Conservation (phyloP, 805 yeast genomes). For the Cyberlindnera petersonii region DNA sequence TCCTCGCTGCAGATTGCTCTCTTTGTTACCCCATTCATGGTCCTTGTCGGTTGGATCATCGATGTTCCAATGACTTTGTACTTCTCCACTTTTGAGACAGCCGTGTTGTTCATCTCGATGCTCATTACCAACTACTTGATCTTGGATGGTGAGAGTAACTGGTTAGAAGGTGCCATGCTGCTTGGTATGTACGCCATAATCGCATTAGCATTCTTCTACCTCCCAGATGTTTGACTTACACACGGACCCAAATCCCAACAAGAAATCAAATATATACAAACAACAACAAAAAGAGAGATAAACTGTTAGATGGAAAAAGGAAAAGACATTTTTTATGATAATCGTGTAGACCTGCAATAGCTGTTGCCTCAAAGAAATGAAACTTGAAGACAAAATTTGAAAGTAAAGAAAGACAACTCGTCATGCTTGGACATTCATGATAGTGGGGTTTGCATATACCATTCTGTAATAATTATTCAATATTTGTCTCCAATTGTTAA, state of each 20-base stretch:
- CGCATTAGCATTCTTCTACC: slow-evolving; percentile 85
- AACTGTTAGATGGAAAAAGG: no score
- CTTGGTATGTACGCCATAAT: slow-evolving; percentile 81
- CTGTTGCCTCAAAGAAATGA: no score
- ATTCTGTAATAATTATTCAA: no score
- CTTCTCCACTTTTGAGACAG: slow-evolving; percentile 92
- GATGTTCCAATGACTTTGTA: slow-evolving; percentile 90
- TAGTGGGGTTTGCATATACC: neutral
- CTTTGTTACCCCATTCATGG: slow-evolving; percentile 94
- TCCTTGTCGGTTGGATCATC: slow-evolving; percentile 86
- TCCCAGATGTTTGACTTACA: slow-evolving; percentile 53
- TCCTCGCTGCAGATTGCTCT: slow-evolving; percentile 93
- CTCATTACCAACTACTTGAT: slow-evolving; percentile 83
- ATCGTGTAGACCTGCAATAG: no score
- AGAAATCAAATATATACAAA: no score
- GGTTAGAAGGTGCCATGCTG: slow-evolving; percentile 96
- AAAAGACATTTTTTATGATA: no score
- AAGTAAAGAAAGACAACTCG: neutral
- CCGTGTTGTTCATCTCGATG: slow-evolving; percentile 84
- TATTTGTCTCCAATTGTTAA: no score
- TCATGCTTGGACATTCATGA: neutral
- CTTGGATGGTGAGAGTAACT: slow-evolving; percentile 91
- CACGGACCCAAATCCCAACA: no score
- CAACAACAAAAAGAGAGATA: no score
- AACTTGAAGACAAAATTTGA: no score